Evolutionary conservation across 352 stramenopile species (phyloP).

Genomic region (Globisporangium paroecandrum): DNA sequence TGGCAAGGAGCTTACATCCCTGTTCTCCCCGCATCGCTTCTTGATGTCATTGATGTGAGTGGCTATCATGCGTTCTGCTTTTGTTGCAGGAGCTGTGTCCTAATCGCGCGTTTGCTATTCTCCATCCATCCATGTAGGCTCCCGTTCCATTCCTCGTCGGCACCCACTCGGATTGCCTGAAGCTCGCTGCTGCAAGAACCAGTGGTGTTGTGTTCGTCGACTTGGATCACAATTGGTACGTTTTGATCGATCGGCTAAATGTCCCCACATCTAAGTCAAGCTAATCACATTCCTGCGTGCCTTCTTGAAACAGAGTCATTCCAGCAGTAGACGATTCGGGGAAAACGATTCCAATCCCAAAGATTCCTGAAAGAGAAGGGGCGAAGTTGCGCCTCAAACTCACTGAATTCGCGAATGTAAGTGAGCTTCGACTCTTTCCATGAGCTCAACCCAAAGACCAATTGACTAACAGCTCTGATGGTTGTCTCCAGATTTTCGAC

Average conservation of each 20-base stretch:
- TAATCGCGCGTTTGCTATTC: neutral
- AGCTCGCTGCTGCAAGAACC: slow-evolving; percentile 52
- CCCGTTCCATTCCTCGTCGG: slow-evolving; percentile 95
- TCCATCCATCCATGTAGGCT: slow-evolving; percentile 33
- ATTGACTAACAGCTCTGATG: neutral
- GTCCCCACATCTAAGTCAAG: neutral
- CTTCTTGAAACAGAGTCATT: slow-evolving; percentile 44
- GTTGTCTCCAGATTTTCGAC: slow-evolving; percentile 65
- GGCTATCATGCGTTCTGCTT: neutral
- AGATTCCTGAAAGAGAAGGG: slow-evolving; percentile 69
- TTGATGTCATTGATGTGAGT: slow-evolving; percentile 92
- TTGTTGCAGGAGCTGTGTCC: neutral
- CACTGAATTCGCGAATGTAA: slow-evolving; percentile 54
- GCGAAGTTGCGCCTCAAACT: slow-evolving; percentile 63
- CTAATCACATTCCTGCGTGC: neutral
- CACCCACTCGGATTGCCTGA: slow-evolving; percentile 80
- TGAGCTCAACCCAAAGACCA: neutral
- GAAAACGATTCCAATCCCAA: slow-evolving; percentile 54
- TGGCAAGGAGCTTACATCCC: slow-evolving; percentile 95
- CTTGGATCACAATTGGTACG: slow-evolving; percentile 89
- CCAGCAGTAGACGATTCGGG: slow-evolving; percentile 68
- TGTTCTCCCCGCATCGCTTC: slow-evolving; percentile 87
- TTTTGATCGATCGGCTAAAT: neutral
- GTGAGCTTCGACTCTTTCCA: neutral
- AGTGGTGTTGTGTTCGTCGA: slow-evolving; percentile 92